Base-by-base conservation (phyloP, 768 basidiomycete genomes). In the Lanmaoa rubissima region DNA sequence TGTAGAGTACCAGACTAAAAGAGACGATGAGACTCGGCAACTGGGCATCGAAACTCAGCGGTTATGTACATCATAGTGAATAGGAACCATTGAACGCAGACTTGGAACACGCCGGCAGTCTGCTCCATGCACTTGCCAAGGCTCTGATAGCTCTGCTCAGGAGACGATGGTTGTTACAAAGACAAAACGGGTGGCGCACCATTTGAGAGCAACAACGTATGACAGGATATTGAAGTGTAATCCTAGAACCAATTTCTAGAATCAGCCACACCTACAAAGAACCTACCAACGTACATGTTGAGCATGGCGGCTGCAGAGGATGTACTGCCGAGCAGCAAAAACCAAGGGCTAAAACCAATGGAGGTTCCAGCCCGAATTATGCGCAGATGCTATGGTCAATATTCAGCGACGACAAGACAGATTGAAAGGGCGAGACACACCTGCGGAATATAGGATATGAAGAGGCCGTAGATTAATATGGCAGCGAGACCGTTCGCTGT, bases 301-400 rank as follows among this genome's bases (percentile, higher is more conserved):
- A 95, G 75, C 82, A 94, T 82, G 1, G 82, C 90, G 0, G 91
- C 86, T 3, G 91, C 88, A 13, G 86, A 83, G 16, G 90, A 90
- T 0, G 90, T 92, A 59, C 87, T 87, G 8, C 97, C 97, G 0
- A 98, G 82, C 7, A 98, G 77, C 35, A 98, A 75, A 66, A 91
- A 98, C 82, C 90, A 87, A 17, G 95, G 93, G 59, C 90, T 94
- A 60, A 98, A 85, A 0, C 97, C 97, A 62, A 95, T 87, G 0
- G 90, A 93, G 0, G 93, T 88, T 39, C 83, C 80, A 24, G 84
- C 79, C 48, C 77, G 69, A 64, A 97, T 88, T 62, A 97, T 97
- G 8, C 93, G 82, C 51, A 84, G 74, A 64, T 92, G 92, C 88
- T 93, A 48, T 32, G 2, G 32, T n/a, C 9, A 16, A 53, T 19